Base-by-base conservation (phyloP, 164 flowering plant genomes). In the Echeveria elegans region DNA sequence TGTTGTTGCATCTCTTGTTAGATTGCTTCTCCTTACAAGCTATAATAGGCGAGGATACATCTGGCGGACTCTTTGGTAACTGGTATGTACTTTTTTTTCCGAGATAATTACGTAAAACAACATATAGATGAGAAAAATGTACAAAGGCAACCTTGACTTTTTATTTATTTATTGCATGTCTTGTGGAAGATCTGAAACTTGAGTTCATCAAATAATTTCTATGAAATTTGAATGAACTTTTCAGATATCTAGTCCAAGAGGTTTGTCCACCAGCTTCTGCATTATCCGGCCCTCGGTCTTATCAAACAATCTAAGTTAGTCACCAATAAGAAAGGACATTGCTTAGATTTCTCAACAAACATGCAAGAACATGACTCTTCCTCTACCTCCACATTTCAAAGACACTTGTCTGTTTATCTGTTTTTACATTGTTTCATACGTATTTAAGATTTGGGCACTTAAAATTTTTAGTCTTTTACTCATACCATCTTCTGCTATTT, bases 311-410 rank as follows among this genome's bases (percentile, higher is more conserved):
- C 31, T 0, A 56, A 56, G 14, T 53, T 24, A 53, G 18, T 47
- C 14, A 53, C 29, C 29, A 1, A 47, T 10, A 28, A 26, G 34
- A 26, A 56, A 52, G 11, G 16, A 2, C 32, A 28, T 28, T 14
- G 30, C 60, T 53, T 12, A 19, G 26, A 8, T 26, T 56, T 56
- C 61, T 56, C 61, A 56, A 56, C 61, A 26, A 56, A 56, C 61
- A 14, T 32, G 28, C 31, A 56, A 26, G 32, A 56, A 1, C 19
- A 56, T 23, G 32, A 10, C 59, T 23, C 18, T 26, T 26, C 24
- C n/a, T n/a, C n/a, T n/a, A n/a, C n/a, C n/a, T n/a, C n/a, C n/a
- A n/a, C n/a, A n/a, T n/a, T n/a, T n/a, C n/a, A n/a, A n/a, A n/a
- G n/a, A n/a, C 52, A 47, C 52, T 16, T 47, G 52, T 43, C 48